Conservation (phyloP, 345 rosid species). For the Hibiscus syriacus region DNA sequence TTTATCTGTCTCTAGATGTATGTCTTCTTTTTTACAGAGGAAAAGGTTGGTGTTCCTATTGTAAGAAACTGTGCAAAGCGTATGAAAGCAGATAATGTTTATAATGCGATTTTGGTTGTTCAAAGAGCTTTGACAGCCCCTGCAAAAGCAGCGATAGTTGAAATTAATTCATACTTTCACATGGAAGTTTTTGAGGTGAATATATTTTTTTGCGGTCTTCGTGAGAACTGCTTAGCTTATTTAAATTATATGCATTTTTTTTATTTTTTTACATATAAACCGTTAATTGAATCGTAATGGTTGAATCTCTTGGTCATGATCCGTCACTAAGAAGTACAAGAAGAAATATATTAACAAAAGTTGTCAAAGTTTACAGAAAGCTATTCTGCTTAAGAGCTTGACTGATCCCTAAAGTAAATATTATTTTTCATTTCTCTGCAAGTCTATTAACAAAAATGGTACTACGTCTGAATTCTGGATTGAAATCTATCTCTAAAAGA, state of each 20-base stretch:
- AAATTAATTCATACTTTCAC: constrained; percentile 28
- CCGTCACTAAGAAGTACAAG: not conserved
- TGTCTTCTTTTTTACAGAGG: constrained; percentile 45
- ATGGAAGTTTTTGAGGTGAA: constrained; percentile 45
- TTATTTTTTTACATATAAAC: not conserved
- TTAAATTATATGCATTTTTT: not conserved
- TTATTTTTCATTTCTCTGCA: not conserved
- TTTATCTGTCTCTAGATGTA: constrained; percentile 34
- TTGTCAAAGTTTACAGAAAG: not conserved
- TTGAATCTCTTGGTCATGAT: not conserved
- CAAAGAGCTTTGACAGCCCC: constrained; percentile 30
- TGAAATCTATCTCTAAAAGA: not conserved
- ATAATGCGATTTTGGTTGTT: constrained; percentile 37
- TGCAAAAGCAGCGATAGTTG: constrained; percentile 29
- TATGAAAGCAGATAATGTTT: constrained; percentile 37
- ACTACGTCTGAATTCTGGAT: not conserved
- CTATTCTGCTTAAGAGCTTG: not conserved
- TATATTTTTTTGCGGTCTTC: too few relatives aligned
- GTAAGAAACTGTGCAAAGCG: constrained; percentile 25
- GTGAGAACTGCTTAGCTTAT: not conserved
- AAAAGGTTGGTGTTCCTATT: constrained; percentile 39
- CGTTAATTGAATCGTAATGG: not conserved
- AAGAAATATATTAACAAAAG: not conserved
- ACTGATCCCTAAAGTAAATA: not conserved
- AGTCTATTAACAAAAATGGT: not conserved